Conservation (phyloP, 1,139 yeast genomes). For the Taiozyma onychis region DNA sequence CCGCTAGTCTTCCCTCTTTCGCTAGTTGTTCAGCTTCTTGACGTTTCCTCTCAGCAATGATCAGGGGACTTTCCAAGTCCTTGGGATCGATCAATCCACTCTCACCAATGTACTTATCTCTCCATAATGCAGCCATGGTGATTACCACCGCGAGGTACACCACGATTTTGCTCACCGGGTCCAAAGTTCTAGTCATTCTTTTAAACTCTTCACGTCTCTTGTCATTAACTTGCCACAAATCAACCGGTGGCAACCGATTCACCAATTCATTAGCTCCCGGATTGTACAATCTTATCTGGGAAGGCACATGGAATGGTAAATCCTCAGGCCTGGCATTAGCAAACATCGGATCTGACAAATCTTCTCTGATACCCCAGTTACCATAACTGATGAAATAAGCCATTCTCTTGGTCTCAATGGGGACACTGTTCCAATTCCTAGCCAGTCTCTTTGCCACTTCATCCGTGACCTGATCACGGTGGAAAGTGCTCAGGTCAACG, state of each 20-base stretch:
- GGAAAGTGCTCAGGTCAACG: slow-evolving; percentile 41
- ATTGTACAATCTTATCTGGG: slow-evolving; percentile 24
- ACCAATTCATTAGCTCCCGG: slow-evolving; percentile 30
- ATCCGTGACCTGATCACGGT: slow-evolving; percentile 52
- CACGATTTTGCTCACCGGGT: slow-evolving; percentile 48
- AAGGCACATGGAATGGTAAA: slow-evolving; percentile 42
- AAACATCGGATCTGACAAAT: slow-evolving; percentile 40
- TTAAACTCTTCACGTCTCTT: slow-evolving; percentile 46
- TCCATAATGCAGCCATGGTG: slow-evolving; percentile 25
- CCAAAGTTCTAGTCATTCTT: slow-evolving; percentile 41
- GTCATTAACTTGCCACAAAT: slow-evolving; percentile 41
- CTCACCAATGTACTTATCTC: slow-evolving; percentile 27
- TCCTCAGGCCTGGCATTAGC: slow-evolving; percentile 36
- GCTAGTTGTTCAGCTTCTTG: slow-evolving; percentile 11
- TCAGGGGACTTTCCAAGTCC: slow-evolving; percentile 17
- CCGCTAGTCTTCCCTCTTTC: slow-evolving; percentile 6
- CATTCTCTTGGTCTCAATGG: slow-evolving; percentile 40
- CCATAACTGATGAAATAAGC: slow-evolving; percentile 58
- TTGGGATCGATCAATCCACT: slow-evolving; percentile 9
- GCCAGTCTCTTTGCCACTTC: slow-evolving; percentile 49
- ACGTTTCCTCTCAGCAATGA: slow-evolving; percentile 16
- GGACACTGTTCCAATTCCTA: slow-evolving; percentile 45
- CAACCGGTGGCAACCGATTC: slow-evolving; percentile 33
- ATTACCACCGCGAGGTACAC: slow-evolving; percentile 38
- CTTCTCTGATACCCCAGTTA: slow-evolving; percentile 58